A percentile compares a stretch with the other conserved stretches of the same genome.
These are phyloP conservation scores for Ascomycota sp. DNA, from an alignment of 2,329 filamentous ascomycete species.

Conservation along the genomic window DNA sequence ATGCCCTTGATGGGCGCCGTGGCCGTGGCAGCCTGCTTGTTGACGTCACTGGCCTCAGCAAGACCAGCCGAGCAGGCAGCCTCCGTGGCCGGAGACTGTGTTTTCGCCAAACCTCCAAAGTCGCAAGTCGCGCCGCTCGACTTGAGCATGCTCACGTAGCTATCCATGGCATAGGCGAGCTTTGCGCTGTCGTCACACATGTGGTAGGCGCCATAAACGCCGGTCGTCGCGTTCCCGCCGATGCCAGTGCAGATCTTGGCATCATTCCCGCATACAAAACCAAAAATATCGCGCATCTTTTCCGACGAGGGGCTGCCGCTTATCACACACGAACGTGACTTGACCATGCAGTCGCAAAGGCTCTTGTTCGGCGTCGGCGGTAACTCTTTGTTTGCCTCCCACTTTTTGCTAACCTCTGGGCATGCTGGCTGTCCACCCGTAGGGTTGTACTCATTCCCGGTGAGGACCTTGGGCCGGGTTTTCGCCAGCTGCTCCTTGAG, in stretches of 20 bases:
- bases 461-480: constrained; percentile 44
- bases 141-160: constrained; percentile 42
- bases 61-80: constrained; percentile 38
- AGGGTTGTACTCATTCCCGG: constrained; percentile 49
- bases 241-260: constrained; percentile 45
- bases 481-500: constrained; percentile 50
- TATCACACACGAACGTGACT: constrained; percentile 52
- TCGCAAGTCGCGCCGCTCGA: constrained; percentile 38
- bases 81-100: constrained; percentile 25
- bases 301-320: constrained; percentile 32
- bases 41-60: constrained; percentile 38
- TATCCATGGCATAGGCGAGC: constrained; percentile 53
- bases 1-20: constrained; percentile 13
- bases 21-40: constrained; percentile 24
- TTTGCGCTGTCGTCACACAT: constrained; percentile 55
- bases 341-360: constrained; percentile 75
- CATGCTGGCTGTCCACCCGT: constrained; percentile 55
- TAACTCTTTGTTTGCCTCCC: constrained; percentile 45
- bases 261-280: constrained; percentile 45
- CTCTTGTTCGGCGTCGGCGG: constrained; percentile 63
- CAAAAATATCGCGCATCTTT: constrained; percentile 51
- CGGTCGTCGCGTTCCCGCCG: constrained; percentile 21
- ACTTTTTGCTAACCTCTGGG: constrained; percentile 41
- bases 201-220: constrained; percentile 49
- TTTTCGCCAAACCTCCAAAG: constrained; percentile 45